Conservation (phyloP, 2,329 filamentous ascomycete genomes). For the Didymella pinodella region DNA sequence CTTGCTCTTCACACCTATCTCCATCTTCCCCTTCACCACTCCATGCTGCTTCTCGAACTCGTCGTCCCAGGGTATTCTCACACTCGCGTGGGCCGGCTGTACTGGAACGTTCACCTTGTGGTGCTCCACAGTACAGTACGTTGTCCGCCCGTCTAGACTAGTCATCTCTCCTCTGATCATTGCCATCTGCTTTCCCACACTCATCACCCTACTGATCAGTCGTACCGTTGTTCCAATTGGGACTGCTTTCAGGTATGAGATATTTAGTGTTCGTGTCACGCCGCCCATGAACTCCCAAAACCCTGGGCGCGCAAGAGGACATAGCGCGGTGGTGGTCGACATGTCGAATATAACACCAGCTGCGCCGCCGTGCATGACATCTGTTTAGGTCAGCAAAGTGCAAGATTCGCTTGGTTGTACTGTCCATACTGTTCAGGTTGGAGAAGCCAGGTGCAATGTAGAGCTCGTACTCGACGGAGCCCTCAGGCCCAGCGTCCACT, state of each 20-base stretch:
- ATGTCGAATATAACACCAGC: constrained; percentile 53
- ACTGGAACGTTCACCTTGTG: constrained; percentile 60
- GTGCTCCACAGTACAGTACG: constrained; percentile 61
- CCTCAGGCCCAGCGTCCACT: constrained; percentile 48
- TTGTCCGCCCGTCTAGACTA: constrained; percentile 57
- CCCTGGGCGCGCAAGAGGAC: constrained; percentile 57
- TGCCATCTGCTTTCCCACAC: constrained; percentile 61
- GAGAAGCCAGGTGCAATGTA: constrained; percentile 47
- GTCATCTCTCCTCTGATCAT: constrained; percentile 61
- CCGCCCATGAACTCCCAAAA: constrained; percentile 64
- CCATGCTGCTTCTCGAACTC: constrained; percentile 49
- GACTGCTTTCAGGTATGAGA: constrained; percentile 61
- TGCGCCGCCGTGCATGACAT: constrained; percentile 54
- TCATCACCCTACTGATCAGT: constrained; percentile 55
- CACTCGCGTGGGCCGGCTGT: constrained; percentile 50
- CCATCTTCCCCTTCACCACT: constrained; percentile 17
- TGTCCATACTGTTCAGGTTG: constrained; percentile 50
- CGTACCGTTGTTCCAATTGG: constrained; percentile 57
- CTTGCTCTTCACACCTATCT: constrained; percentile 28
- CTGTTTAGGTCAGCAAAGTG: constrained; percentile 24
- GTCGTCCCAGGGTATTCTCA: constrained; percentile 56
- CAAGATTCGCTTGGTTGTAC: no score
- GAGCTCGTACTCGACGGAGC: constrained; percentile 47
- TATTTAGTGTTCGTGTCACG: constrained; percentile 59
- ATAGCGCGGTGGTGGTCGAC: constrained; percentile 59